Evolutionary conservation across 768 basidiomycete species (phyloP).

Genomic region (Panellus pusillus): DNA sequence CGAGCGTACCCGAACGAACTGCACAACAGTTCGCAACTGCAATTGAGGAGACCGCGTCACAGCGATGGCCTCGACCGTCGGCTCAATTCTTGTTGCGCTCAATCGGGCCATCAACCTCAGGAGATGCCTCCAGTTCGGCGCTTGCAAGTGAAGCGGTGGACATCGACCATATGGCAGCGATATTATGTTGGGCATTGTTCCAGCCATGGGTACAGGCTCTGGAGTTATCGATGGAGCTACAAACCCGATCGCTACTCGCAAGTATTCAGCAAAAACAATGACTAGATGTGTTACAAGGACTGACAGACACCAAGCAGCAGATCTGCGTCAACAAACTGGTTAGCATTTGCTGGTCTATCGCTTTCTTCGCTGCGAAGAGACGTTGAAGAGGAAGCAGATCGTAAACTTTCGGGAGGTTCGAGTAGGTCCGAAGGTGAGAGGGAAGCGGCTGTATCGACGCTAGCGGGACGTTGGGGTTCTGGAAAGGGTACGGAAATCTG

Average conservation of each 20-base stretch:
- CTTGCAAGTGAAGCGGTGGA: slow-evolving; percentile 70
- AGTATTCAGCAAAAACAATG: background rate
- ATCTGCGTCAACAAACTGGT: slow-evolving; percentile 58
- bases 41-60: slow-evolving; percentile 51
- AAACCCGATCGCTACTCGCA: slow-evolving; percentile 64
- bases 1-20: slow-evolving; percentile 68
- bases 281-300: slow-evolving; percentile 32
- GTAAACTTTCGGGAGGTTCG: slow-evolving; percentile 6
- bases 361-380: slow-evolving; percentile 11
- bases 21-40: slow-evolving; percentile 70
- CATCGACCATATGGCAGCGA: slow-evolving; percentile 68
- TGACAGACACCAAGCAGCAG: slow-evolving; percentile 62
- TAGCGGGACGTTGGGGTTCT: slow-evolving; percentile 5
- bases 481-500: background rate
- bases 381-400: background rate
- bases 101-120: slow-evolving; percentile 75
- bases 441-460: slow-evolving; percentile 12
- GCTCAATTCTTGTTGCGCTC: slow-evolving; percentile 68
- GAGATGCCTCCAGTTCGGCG: slow-evolving; percentile 71
- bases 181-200: slow-evolving; percentile 70
- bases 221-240: slow-evolving; percentile 53
- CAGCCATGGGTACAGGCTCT: slow-evolving; percentile 46
- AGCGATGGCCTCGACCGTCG: slow-evolving; percentile 66
- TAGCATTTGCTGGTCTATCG: slow-evolving; percentile 28
- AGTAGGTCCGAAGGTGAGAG: slow-evolving; percentile 9